A percentile compares a stretch with the other conserved stretches of the same genome.
phyloP scores from a whole-genome alignment of 2,329 filamentous ascomycete species.

The Dryadomyces sulphureus region DNA sequence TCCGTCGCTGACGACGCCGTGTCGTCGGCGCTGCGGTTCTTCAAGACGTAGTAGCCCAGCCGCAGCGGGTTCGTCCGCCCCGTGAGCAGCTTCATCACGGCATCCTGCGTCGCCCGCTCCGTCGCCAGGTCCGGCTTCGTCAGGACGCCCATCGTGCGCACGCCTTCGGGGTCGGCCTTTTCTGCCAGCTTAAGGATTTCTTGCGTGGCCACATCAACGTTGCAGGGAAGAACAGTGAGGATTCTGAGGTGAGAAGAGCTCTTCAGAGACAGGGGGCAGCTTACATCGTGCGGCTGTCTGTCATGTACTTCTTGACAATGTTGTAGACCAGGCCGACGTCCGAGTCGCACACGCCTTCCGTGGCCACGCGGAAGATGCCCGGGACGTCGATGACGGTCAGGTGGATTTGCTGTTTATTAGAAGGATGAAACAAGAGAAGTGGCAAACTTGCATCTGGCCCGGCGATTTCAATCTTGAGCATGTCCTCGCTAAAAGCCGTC shows the following conservation, averaged over 20 bases:
- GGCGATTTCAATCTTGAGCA: conserved; percentile 27
- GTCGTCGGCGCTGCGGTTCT: conserved; percentile 31
- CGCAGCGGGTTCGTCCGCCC: conserved; percentile 25
- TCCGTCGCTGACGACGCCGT: conserved; percentile 15
- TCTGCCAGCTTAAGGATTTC: conserved; percentile 23
- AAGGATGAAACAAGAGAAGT: neutral
- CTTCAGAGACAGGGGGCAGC: conserved; percentile 5
- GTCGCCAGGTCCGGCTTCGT: conserved; percentile 45
- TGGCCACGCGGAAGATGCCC: conserved; percentile 31
- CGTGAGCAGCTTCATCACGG: conserved; percentile 24
- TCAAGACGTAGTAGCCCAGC: conserved; percentile 33
- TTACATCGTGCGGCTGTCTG: conserved; percentile 29
- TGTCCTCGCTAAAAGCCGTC: conserved; percentile 29
- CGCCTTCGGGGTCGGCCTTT: conserved; percentile 23
- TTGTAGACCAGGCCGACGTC: conserved; percentile 30
- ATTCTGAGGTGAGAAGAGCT: conserved; percentile 15
- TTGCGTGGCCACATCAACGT: conserved; percentile 23
- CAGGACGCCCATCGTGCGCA: conserved; percentile 31
- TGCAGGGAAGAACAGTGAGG: conserved; percentile 26
- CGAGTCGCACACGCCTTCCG: conserved; percentile 21
- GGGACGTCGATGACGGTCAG: conserved; percentile 40
- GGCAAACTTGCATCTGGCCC: conserved; percentile 22
- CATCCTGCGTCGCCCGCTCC: conserved; percentile 22
- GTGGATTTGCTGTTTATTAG: conserved; percentile 20
- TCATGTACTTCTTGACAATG: conserved; percentile 33